phyloP scores from a whole-genome alignment of 225 moss, liverwort and hornwort genomes.

The Pleurozium schreberi region DNA sequence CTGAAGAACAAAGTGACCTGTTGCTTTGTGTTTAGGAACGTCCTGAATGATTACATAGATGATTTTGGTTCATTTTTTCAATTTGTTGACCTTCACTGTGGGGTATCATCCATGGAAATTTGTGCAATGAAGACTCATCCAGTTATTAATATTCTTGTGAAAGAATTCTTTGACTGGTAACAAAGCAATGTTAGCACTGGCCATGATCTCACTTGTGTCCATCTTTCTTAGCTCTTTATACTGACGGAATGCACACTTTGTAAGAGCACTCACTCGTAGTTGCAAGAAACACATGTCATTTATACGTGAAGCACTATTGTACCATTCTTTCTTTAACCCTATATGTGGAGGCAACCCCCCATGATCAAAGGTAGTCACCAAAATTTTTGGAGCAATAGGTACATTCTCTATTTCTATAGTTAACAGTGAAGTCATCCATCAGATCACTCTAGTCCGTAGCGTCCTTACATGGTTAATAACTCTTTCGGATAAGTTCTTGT shows the following conservation, averaged over 20 bases:
- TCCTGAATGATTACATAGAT: neutral
- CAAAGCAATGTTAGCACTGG: neutral
- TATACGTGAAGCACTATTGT: neutral
- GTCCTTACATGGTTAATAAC: no score
- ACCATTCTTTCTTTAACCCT: neutral
- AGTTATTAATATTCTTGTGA: no score
- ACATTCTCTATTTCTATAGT: no score
- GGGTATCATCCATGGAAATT: neutral
- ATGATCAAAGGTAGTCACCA: no score
- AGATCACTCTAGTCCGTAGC: no score
- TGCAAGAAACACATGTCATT: neutral
- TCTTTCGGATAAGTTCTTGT: neutral
- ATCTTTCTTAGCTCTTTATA: neutral
- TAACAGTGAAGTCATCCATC: no score
- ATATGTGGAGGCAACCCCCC: no score
- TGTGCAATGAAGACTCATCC: neutral
- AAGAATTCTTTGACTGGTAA: neutral
- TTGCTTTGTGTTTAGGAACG: neutral
- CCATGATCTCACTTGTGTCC: neutral
- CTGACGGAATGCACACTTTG: neutral
- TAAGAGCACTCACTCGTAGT: no score
- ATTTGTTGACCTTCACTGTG: neutral
- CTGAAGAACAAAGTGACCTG: neutral
- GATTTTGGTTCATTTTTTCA: neutral
- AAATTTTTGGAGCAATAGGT: no score